Percentiles rank a stretch among this genome's conserved stretches.
Conservation (phyloP, 148 eudicot genomes). For the Selenicereus undatus region DNA sequence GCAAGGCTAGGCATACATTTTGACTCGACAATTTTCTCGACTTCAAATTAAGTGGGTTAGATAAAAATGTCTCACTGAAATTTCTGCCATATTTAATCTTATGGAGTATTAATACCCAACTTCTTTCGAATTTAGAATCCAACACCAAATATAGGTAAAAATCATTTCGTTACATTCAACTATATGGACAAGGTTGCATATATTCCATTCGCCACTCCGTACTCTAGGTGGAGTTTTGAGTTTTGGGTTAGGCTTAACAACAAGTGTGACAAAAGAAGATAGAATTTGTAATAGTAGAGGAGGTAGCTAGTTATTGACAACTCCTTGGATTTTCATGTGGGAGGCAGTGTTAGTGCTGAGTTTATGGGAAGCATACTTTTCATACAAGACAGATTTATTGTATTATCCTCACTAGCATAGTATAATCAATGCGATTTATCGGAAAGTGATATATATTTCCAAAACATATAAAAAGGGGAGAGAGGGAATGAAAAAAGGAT, state of each 20-base stretch:
- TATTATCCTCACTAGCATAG: conserved; percentile 24
- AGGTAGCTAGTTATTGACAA: conserved; percentile 9
- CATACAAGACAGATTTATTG: conserved; percentile 20
- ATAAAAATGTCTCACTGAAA: no score
- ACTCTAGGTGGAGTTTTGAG: neutral
- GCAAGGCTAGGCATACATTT: no score
- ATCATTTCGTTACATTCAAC: no score
- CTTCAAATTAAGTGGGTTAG: no score
- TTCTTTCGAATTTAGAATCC: no score
- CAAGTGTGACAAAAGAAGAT: neutral
- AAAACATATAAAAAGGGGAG: neutral
- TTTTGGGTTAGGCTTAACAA: neutral
- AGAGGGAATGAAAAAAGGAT: no score
- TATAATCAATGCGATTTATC: conserved; percentile 27
- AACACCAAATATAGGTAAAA: no score
- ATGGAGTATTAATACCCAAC: no score
- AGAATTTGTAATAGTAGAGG: conserved; percentile 16
- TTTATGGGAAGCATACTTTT: conserved; percentile 28
- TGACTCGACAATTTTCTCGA: no score
- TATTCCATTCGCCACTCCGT: no score
- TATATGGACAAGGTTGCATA: no score
- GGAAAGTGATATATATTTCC: neutral
- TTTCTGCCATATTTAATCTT: no score
- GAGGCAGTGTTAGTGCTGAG: conserved; percentile 40
- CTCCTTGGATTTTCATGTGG: conserved; percentile 32